phyloP scores from a whole-genome alignment of 805 yeast species.

The Maudiozyma serrabonitensis region DNA sequence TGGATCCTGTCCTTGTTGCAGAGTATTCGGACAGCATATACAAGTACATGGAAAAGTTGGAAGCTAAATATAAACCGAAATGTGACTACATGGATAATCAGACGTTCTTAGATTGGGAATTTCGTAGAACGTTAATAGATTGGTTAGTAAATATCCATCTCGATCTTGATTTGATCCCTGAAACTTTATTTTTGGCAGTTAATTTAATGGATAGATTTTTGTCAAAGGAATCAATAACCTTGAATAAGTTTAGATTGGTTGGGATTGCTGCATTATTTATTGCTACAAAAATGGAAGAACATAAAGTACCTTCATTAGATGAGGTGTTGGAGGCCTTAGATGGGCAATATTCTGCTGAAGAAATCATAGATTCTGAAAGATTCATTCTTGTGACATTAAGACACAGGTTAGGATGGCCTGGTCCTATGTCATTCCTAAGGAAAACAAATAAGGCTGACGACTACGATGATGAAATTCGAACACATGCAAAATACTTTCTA shows the following conservation, averaged over 20 bases:
- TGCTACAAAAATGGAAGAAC: conserved; percentile 94
- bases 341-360: conserved; percentile 67
- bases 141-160: conserved; percentile 91
- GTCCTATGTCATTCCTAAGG: conserved; percentile 90
- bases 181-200: conserved; percentile 73
- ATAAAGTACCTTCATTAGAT: conserved; percentile 81
- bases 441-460: conserved; percentile 93
- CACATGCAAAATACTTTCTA: conserved; percentile 79
- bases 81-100: conserved; percentile 74
- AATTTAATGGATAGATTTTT: conserved; percentile 84
- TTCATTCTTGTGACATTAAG: conserved; percentile 84
- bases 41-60: conserved; percentile 60
- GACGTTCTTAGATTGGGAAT: conserved; percentile 78
- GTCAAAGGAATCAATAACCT: conserved; percentile 62
- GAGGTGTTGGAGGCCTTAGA: conserved; percentile 87
- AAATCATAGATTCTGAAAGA: conserved; percentile 74
- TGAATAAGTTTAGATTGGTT: conserved; percentile 76
- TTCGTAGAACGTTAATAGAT: conserved; percentile 72
- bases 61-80: conserved; percentile 59
- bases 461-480: conserved; percentile 82
- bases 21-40: conserved; percentile 74
- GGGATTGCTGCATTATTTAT: conserved; percentile 88
- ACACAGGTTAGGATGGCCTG: conserved; percentile 94
- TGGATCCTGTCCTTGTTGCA: conserved; percentile 72
- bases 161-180: conserved; percentile 75